These are phyloP conservation scores for Didymella keratinophila DNA, from an alignment of 2,329 filamentous ascomycete genomes.

Conservation along the genomic window DNA sequence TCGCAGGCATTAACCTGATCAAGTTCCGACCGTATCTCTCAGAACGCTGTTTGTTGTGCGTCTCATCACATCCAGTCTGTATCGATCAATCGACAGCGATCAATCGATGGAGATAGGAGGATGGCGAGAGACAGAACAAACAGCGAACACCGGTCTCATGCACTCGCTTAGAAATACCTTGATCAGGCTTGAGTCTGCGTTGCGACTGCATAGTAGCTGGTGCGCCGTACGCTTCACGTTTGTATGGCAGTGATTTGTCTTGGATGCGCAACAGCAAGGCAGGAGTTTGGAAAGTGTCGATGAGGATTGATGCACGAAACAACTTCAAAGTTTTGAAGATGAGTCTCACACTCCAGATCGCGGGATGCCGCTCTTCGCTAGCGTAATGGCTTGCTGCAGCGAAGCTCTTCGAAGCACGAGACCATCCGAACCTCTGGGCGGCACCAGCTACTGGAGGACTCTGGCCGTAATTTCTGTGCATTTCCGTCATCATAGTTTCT, in stretches of 20 bases:
- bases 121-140: not conserved
- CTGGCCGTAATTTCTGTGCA: not conserved
- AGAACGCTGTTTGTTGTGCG: slow-evolving; percentile 45
- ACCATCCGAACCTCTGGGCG: not conserved
- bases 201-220: slow-evolving; percentile 40
- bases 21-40: slow-evolving; percentile 65
- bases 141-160: slow-evolving; percentile 51
- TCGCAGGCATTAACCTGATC: slow-evolving; percentile 63
- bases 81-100: too few species aligned
- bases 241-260: not conserved
- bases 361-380: slow-evolving; percentile 30
- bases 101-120: not conserved
- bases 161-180: slow-evolving; percentile 47
- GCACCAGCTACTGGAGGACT: slow-evolving; percentile 10
- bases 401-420: slow-evolving; percentile 6
- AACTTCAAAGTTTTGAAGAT: not conserved
- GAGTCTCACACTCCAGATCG: not conserved
- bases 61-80: not conserved
- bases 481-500: not conserved
- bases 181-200: slow-evolving; percentile 47
- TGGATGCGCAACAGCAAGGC: too few species aligned
- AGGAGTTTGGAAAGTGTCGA: not conserved
- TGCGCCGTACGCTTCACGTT: slow-evolving; percentile 35
- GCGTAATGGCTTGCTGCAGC: slow-evolving; percentile 15
- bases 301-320: not conserved